Evolutionary conservation across 495 filamentous ascomycete genomes (phyloP).

Genomic region (Chlorociboria aeruginascens): DNA sequence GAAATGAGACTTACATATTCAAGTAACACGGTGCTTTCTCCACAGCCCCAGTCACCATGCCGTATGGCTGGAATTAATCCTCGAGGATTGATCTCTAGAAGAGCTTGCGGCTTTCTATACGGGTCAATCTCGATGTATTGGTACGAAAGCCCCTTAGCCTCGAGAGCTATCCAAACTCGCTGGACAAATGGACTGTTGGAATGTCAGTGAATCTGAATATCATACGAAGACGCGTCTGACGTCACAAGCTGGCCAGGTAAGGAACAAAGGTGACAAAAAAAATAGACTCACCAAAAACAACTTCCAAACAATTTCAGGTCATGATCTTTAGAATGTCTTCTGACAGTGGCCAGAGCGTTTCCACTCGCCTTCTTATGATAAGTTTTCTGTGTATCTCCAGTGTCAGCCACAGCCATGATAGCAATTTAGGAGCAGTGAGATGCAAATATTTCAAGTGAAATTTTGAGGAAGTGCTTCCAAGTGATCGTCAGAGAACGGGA

Average conservation of each 20-base stretch:
- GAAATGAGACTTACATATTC: constrained; percentile 56
- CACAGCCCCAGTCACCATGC: constrained; percentile 77
- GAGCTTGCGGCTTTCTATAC: constrained; percentile 63
- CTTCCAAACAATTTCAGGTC: constrained; percentile 77
- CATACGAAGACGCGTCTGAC: constrained; percentile 2
- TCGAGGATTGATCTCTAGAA: constrained; percentile 80
- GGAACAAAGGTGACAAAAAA: not conserved
- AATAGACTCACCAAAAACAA: constrained; percentile 69
- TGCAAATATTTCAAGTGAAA: too few relatives aligned
- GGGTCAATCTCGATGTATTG: constrained; percentile 91
- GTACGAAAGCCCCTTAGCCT: constrained; percentile 70
- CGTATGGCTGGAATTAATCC: constrained; percentile 76
- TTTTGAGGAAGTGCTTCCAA: too few relatives aligned
- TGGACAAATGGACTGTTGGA: constrained; percentile 54
- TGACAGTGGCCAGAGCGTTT: constrained; percentile 58
- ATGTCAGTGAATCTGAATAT: constrained; percentile 3
- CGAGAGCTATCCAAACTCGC: constrained; percentile 92
- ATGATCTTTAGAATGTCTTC: constrained; percentile 54
- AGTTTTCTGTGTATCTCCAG: constrained; percentile 44
- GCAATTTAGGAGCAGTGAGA: not conserved
- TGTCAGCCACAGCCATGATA: constrained; percentile 11
- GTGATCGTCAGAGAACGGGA: too few relatives aligned
- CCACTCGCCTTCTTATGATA: constrained; percentile 82
- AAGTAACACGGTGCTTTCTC: constrained; percentile 77
- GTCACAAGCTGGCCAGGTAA: not conserved